phyloP scores from a whole-genome alignment of 1,284 basidiomycete species.

The Veloboletus limbatus region DNA sequence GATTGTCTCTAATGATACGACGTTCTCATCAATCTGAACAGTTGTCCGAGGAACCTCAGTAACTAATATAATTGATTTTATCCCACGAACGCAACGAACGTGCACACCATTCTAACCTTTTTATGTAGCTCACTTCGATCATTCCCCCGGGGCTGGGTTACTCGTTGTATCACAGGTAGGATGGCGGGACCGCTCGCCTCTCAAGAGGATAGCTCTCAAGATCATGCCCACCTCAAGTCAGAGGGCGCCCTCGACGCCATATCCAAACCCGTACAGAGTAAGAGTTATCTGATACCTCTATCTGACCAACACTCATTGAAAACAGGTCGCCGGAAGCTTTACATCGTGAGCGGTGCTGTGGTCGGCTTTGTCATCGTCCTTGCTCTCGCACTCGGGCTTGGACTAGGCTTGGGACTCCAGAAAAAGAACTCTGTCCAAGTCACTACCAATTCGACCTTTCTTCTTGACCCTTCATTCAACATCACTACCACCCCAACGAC shows the following conservation, averaged over 20 bases:
- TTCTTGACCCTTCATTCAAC: conserved; percentile 30
- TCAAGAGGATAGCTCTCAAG: conserved; percentile 12
- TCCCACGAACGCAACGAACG: conserved; percentile 19
- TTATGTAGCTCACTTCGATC: conserved; percentile 8
- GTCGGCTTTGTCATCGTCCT: conserved; percentile 17
- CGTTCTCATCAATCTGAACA: too few relatives aligned
- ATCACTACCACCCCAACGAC: conserved; percentile 30
- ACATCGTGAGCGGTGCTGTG: conserved; percentile 13
- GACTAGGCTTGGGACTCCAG: conserved; percentile 29
- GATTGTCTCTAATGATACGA: too few relatives aligned
- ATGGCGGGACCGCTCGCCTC: conserved; percentile 17
- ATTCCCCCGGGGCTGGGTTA: not conserved
- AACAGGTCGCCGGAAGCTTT: conserved; percentile 23
- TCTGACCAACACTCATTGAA: not conserved
- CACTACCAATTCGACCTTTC: conserved; percentile 30
- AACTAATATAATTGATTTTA: too few relatives aligned
- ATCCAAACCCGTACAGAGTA: conserved; percentile 12
- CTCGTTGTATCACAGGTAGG: not conserved
- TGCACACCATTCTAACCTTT: conserved; percentile 2
- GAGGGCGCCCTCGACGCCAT: conserved; percentile 1
- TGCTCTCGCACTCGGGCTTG: conserved; percentile 29
- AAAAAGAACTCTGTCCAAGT: conserved; percentile 23
- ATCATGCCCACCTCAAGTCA: conserved; percentile 5
- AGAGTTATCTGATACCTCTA: conserved; percentile 1
- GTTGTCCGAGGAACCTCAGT: too few relatives aligned